Conservation (phyloP, 805 yeast species). For the Starmerella geochares region DNA sequence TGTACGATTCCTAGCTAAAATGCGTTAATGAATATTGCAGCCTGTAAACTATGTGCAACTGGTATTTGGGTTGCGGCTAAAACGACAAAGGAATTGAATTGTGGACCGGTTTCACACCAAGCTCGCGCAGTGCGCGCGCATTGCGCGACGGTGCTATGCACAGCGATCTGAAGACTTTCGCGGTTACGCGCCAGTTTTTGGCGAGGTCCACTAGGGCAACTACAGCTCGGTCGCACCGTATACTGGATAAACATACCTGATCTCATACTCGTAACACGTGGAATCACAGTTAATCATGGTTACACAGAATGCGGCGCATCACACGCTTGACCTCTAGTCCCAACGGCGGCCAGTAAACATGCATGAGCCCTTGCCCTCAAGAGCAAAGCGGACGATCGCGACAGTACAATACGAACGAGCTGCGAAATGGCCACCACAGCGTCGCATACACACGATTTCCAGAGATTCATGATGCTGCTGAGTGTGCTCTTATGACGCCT, state of each 20-base stretch:
- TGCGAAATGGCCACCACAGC: neutral
- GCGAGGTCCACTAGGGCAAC: neutral
- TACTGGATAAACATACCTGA: neutral
- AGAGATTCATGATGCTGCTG: too few species aligned
- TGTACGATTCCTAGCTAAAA: too few species aligned
- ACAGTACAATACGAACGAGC: conserved; percentile 4
- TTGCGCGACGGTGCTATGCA: too few species aligned
- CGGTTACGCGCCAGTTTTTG: neutral
- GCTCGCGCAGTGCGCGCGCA: too few species aligned
- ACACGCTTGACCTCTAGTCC: neutral
- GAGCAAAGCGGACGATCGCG: conserved; percentile 6
- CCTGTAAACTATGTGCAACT: too few species aligned
- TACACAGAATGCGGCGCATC: neutral
- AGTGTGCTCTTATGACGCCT: too few species aligned
- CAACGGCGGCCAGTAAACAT: neutral
- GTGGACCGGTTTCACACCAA: too few species aligned
- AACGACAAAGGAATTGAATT: too few species aligned
- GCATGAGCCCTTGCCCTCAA: conserved; percentile 2
- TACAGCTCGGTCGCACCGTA: conserved; percentile 6
- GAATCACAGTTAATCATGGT: neutral
- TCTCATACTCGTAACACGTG: too few species aligned
- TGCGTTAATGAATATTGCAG: too few species aligned
- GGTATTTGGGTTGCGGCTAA: too few species aligned
- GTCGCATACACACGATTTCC: neutral
- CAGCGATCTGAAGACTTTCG: too few species aligned